A percentile compares a stretch with the other conserved stretches of the same genome.
Conservation (phyloP, 768 basidiomycete species). For the Nevesoporus exiguus region DNA sequence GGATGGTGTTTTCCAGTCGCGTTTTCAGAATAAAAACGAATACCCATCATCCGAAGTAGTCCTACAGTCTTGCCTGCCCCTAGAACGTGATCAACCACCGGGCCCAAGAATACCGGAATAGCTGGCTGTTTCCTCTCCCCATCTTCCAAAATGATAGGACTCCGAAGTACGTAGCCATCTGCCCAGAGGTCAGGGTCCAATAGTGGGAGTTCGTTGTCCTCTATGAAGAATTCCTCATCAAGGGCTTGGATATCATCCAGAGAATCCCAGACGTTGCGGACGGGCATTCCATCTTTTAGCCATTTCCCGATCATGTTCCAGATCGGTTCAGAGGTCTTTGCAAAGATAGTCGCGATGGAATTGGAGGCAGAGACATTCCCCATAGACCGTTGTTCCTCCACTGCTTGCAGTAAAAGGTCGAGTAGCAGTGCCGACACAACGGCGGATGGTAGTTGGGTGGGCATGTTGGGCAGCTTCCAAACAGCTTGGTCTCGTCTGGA, state of each 20-base stretch:
- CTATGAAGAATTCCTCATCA: conserved; percentile 80
- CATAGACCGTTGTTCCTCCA: conserved; percentile 57
- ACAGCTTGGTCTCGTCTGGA: conserved; percentile 31
- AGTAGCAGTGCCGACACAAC: conserved; percentile 55
- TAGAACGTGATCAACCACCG: conserved; percentile 56
- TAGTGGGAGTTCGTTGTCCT: conserved; percentile 60
- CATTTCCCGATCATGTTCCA: conserved; percentile 73
- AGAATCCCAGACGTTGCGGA: conserved; percentile 34
- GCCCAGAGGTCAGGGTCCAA: conserved; percentile 78
- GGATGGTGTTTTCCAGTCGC: conserved; percentile 24
- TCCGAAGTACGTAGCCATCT: conserved; percentile 62
- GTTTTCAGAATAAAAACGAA: conserved; percentile 17
- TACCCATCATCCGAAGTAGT: conserved; percentile 56
- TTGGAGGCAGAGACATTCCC: conserved; percentile 52
- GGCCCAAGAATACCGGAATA: conserved; percentile 60
- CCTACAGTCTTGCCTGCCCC: conserved; percentile 76
- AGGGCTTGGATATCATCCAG: conserved; percentile 29
- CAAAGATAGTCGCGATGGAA: conserved; percentile 61
- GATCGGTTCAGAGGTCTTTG: conserved; percentile 59
- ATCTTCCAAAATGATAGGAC: conserved; percentile 31
- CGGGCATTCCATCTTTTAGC: conserved; percentile 71
- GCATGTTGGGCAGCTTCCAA: conserved; percentile 41
- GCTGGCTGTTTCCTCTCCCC: conserved; percentile 24
- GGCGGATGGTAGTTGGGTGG: conserved; percentile 45
- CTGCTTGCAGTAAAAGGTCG: conserved; percentile 55